Conservation (phyloP, 1,139 yeast genomes). For the Protomyces arabidopsidicola region DNA sequence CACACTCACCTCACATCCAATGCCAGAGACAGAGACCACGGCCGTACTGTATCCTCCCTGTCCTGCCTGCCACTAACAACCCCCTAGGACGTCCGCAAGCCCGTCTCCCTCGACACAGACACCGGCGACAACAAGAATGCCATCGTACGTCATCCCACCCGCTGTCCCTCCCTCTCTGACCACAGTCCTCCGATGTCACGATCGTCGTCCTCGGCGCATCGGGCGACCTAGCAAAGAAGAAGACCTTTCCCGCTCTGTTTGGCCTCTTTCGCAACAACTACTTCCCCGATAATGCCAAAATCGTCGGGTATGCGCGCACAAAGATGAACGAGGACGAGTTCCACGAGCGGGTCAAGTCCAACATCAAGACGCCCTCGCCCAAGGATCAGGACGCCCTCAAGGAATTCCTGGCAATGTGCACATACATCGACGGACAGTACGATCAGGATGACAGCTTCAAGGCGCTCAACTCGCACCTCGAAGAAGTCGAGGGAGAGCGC, state of each 20-base stretch:
- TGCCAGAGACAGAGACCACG: no score
- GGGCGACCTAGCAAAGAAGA: constrained; percentile 95
- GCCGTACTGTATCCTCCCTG: no score
- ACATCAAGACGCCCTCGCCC: constrained; percentile 57
- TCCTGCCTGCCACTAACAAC: no score
- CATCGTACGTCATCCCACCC: neutral
- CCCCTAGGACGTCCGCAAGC: neutral
- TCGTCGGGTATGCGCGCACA: constrained; percentile 90
- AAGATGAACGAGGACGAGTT: constrained; percentile 62
- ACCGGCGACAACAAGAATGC: neutral
- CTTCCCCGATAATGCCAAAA: constrained; percentile 63
- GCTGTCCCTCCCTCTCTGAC: neutral
- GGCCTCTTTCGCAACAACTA: constrained; percentile 66
- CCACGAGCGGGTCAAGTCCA: constrained; percentile 58
- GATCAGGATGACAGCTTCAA: constrained; percentile 71
- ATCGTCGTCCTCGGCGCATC: constrained; percentile 93
- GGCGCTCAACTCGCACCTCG: constrained; percentile 53
- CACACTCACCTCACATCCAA: no score
- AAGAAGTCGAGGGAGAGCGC: constrained; percentile 50
- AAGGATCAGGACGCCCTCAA: constrained; percentile 45
- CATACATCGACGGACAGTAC: constrained; percentile 73
- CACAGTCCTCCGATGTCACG: constrained; percentile 34
- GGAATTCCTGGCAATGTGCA: constrained; percentile 56
- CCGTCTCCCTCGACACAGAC: neutral
- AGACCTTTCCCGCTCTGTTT: constrained; percentile 56